A percentile compares a stretch with the other conserved stretches of the same genome.
Evolutionary conservation across 2,329 filamentous ascomycete species (phyloP).

Genomic region (Sporothrix brunneoviolacea): DNA sequence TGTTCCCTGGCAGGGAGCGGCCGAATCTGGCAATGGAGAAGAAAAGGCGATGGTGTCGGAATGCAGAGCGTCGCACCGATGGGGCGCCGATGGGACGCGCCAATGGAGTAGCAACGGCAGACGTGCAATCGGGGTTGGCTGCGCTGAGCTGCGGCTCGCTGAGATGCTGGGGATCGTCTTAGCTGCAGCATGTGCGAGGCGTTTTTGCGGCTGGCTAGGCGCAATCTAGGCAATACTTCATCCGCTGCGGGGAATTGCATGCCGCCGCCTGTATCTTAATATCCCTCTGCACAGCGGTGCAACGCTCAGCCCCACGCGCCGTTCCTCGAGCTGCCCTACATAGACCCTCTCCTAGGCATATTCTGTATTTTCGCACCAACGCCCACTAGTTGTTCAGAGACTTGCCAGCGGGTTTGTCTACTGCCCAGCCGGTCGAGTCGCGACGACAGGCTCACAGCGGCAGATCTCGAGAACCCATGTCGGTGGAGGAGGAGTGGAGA

Average conservation of each 20-base stretch:
- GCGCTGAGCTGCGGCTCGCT: no score
- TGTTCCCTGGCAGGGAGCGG: not conserved
- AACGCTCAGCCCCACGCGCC: slow-evolving; percentile 17
- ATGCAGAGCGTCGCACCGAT: slow-evolving; percentile 1
- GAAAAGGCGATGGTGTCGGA: slow-evolving; percentile 4
- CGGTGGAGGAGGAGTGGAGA: no score
- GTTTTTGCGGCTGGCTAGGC: slow-evolving; percentile 14
- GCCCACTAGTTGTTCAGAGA: not conserved
- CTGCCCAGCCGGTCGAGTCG: no score
- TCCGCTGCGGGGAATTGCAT: no score
- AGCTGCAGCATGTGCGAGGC: slow-evolving; percentile 10
- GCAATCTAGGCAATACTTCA: not conserved
- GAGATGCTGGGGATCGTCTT: no score
- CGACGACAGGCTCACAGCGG: no score
- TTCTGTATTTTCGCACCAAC: not conserved
- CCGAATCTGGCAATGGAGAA: slow-evolving; percentile 3
- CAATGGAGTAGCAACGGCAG: no score
- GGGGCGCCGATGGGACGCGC: not conserved
- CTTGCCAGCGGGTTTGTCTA: no score
- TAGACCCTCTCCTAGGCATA: slow-evolving; percentile 14
- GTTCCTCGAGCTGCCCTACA: slow-evolving; percentile 7
- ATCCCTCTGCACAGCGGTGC: not conserved
- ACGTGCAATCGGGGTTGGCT: not conserved
- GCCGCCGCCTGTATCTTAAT: no score
- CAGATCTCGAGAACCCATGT: no score